Conservation (phyloP, 305 asterid species). For the Salvia sclarea region DNA sequence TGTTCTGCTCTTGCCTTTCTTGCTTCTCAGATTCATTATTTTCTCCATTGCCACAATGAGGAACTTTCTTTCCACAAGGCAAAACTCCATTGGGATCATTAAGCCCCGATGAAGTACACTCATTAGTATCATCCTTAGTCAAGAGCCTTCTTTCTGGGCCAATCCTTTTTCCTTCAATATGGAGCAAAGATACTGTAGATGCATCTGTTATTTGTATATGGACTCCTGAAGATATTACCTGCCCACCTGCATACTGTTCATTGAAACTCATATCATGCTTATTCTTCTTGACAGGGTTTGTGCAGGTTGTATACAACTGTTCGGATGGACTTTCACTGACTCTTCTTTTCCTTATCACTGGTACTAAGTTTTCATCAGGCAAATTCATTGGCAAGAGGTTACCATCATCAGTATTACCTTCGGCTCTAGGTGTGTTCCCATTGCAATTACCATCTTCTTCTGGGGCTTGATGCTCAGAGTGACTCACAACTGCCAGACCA, state of each 20-base stretch:
- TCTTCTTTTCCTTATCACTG: constrained; percentile 43
- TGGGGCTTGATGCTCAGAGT: constrained; percentile 32
- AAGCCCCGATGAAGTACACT: constrained; percentile 36
- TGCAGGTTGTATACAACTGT: constrained; percentile 31
- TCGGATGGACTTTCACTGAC: constrained; percentile 32
- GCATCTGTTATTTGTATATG: neutral
- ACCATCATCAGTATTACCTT: constrained; percentile 34
- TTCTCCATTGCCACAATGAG: constrained; percentile 30
- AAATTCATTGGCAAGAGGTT: constrained; percentile 29
- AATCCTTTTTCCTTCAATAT: constrained; percentile 34
- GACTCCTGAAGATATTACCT: neutral
- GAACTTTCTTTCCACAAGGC: constrained; percentile 31
- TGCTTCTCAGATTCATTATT: constrained; percentile 32
- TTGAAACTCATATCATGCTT: constrained; percentile 16
- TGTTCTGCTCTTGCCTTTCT: constrained; percentile 30
- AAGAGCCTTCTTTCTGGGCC: constrained; percentile 29
- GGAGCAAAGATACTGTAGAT: neutral
- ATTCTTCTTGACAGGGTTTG: constrained; percentile 47
- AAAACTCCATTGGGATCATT: constrained; percentile 35
- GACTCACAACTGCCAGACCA: constrained; percentile 46
- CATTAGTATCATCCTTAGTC: constrained; percentile 28
- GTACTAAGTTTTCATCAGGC: constrained; percentile 39
- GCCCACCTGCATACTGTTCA: constrained; percentile 1
- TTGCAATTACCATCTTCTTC: constrained; percentile 32
- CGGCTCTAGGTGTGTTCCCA: constrained; percentile 25